A percentile compares a stretch with the other conserved stretches of the same genome.
Conservation (phyloP, 306 rosid species). For the Castanea crenata region DNA sequence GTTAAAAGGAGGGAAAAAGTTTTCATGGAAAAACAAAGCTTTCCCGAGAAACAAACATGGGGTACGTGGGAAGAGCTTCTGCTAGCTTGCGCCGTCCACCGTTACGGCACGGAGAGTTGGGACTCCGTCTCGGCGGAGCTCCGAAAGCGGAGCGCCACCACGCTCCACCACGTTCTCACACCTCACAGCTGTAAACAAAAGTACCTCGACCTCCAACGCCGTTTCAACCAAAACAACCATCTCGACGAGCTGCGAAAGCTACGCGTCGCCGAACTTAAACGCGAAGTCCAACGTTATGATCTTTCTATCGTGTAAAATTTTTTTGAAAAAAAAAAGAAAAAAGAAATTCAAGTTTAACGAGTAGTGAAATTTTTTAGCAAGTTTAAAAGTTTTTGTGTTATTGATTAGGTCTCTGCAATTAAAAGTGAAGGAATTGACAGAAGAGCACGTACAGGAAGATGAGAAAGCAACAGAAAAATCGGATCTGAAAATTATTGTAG, state of each 20-base stretch:
- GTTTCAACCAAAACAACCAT: slow-evolving; percentile 15
- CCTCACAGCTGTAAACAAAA: slow-evolving; percentile 21
- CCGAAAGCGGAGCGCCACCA: slow-evolving; percentile 19
- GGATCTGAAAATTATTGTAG: slow-evolving; percentile 15
- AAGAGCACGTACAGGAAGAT: slow-evolving; percentile 10
- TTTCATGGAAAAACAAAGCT: not conserved
- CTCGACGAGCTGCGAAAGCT: slow-evolving; percentile 30
- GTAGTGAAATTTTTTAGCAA: not conserved
- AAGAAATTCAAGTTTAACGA: too few relatives aligned
- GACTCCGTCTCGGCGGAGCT: slow-evolving; percentile 30
- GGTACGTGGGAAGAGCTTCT: slow-evolving; percentile 40
- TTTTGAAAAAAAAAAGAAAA: too few relatives aligned
- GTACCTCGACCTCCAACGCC: slow-evolving; percentile 29
- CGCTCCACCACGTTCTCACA: slow-evolving; percentile 9
- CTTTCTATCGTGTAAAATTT: slow-evolving; percentile 21
- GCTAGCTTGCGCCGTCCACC: slow-evolving; percentile 33
- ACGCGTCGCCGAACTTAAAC: slow-evolving; percentile 35
- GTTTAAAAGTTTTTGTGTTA: not conserved
- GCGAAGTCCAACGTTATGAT: slow-evolving; percentile 29
- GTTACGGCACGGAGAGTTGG: slow-evolving; percentile 32
- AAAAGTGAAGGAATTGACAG: slow-evolving; percentile 24
- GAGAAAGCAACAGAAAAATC: slow-evolving; percentile 3
- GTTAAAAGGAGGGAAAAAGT: not conserved
- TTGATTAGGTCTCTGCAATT: slow-evolving; percentile 25
- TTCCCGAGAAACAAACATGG: slow-evolving; percentile 28